Evolutionary conservation across 306 rosid species (phyloP).

Genomic region (Malus asiatica): DNA sequence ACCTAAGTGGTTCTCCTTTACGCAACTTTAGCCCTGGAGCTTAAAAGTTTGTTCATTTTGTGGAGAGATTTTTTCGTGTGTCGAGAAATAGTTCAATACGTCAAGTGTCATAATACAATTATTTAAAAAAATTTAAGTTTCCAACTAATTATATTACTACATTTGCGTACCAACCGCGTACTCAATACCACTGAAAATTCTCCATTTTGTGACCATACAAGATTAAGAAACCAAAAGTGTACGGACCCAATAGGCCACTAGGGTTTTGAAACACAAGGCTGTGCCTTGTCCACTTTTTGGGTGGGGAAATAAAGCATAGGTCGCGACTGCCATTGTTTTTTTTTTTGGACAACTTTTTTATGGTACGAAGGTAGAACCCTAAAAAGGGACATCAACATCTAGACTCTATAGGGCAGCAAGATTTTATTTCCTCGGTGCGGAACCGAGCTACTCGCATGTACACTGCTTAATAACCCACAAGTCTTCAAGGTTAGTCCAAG

Average conservation of each 20-base stretch:
- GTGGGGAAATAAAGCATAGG: conserved; percentile 40
- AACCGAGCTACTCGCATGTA: conserved; percentile 16
- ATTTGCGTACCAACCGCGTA: too few species aligned
- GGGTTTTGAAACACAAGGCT: conserved; percentile 24
- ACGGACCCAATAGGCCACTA: conserved; percentile 57
- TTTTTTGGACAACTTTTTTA: conserved; percentile 15
- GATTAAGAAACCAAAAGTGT: conserved; percentile 17
- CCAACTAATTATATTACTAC: too few species aligned
- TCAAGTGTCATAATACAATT: too few species aligned
- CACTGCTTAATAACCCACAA: neutral
- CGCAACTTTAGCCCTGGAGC: conserved; percentile 25
- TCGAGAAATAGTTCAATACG: fast-evolving
- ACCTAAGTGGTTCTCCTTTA: conserved; percentile 2
- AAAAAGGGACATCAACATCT: conserved; percentile 21
- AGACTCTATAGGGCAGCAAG: conserved; percentile 14
- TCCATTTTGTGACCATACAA: conserved; percentile 35
- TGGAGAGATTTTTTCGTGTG: neutral
- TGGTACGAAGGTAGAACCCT: conserved; percentile 23
- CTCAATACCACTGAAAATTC: too few species aligned
- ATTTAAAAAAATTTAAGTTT: too few species aligned
- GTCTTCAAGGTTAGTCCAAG: too few species aligned
- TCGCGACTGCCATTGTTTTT: conserved; percentile 17
- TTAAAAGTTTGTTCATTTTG: conserved; percentile 35
- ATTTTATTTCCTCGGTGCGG: conserved; percentile 24
- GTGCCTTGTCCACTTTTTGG: conserved; percentile 30